Conservation (phyloP, 2,329 filamentous ascomycete species). For the Polytolypa hystricis region DNA sequence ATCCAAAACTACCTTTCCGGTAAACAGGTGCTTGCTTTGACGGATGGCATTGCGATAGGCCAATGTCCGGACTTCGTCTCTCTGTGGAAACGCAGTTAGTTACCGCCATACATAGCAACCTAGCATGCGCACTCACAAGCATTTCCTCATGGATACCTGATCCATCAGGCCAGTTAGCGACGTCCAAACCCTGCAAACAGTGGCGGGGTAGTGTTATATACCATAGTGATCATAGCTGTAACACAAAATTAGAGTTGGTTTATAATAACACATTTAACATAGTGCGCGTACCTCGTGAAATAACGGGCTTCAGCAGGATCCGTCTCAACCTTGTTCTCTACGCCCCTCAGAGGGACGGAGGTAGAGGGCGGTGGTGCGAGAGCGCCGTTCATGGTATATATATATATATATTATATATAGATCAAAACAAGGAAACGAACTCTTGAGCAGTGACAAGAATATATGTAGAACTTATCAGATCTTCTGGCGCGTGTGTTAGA, state of each 20-base stretch:
- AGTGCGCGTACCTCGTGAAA: constrained; percentile 72
- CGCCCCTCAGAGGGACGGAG: constrained; percentile 27
- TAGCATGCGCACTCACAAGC: constrained; percentile 82
- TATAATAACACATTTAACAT: not conserved
- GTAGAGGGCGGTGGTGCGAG: constrained; percentile 15
- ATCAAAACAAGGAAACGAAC: constrained; percentile 2
- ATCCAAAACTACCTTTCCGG: constrained; percentile 88
- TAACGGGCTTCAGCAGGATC: constrained; percentile 97
- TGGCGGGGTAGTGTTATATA: too few relatives aligned
- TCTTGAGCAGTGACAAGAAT: too few relatives aligned
- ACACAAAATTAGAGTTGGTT: constrained; percentile 10
- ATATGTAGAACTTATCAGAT: too few relatives aligned
- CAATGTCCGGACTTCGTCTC: constrained; percentile 94
- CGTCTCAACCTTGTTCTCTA: constrained; percentile 47
- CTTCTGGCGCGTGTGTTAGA: too few relatives aligned
- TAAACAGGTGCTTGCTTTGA: constrained; percentile 90
- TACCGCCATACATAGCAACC: too few relatives aligned
- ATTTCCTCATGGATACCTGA: constrained; percentile 94
- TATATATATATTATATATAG: too few relatives aligned
- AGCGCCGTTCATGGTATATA: constrained; percentile 23
- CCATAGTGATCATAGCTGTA: constrained; percentile 94
- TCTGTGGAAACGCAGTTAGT: constrained; percentile 42
- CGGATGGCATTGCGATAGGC: constrained; percentile 97
- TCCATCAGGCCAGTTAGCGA: constrained; percentile 19
- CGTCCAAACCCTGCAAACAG: too few relatives aligned